Percentiles rank a stretch among this genome's conserved stretches.
Conservation (phyloP, 1,139 yeast species). For the Yamadazyma songkhlaensis region DNA sequence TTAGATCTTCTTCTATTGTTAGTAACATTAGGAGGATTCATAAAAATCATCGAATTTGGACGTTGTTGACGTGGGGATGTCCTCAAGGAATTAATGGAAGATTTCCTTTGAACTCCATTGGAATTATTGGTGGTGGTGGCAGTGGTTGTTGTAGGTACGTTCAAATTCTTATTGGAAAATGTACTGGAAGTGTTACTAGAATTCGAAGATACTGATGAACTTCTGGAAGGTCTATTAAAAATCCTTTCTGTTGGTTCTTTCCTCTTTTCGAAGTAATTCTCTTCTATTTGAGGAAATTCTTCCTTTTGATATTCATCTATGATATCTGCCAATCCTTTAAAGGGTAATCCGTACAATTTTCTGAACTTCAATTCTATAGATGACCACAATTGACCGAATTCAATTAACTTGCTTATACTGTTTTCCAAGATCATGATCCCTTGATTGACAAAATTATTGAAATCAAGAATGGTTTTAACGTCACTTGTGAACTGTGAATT, state of each 20-base stretch:
- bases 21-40: slow-evolving; percentile 10
- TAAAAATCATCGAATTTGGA: slow-evolving; percentile 21
- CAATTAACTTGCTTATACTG: slow-evolving; percentile 25
- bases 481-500: slow-evolving; percentile 36
- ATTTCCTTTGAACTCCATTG: slow-evolving; percentile 10
- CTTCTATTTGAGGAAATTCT: slow-evolving; percentile 14
- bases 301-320: slow-evolving; percentile 17
- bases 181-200: slow-evolving; percentile 6
- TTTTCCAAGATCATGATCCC: slow-evolving; percentile 25
- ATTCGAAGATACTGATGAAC: slow-evolving; percentile 25
- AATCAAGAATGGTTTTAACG: slow-evolving; percentile 37
- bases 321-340: slow-evolving; percentile 15
- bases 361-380: slow-evolving; percentile 37
- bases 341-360: slow-evolving; percentile 31
- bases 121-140: neutral
- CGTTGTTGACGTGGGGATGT: slow-evolving; percentile 18
- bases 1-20: slow-evolving; percentile 34
- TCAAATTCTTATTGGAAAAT: neutral
- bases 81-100: slow-evolving; percentile 14
- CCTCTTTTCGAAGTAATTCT: slow-evolving; percentile 15
- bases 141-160: slow-evolving; percentile 4
- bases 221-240: slow-evolving; percentile 25
- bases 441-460: slow-evolving; percentile 35
- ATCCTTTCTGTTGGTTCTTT: slow-evolving; percentile 16
- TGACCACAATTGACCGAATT: slow-evolving; percentile 37